Evolutionary conservation across 1,139 yeast genomes (phyloP), one percentile per base, ranked within the genome.

Genomic region (Hyphopichia buzzinii): DNA sequence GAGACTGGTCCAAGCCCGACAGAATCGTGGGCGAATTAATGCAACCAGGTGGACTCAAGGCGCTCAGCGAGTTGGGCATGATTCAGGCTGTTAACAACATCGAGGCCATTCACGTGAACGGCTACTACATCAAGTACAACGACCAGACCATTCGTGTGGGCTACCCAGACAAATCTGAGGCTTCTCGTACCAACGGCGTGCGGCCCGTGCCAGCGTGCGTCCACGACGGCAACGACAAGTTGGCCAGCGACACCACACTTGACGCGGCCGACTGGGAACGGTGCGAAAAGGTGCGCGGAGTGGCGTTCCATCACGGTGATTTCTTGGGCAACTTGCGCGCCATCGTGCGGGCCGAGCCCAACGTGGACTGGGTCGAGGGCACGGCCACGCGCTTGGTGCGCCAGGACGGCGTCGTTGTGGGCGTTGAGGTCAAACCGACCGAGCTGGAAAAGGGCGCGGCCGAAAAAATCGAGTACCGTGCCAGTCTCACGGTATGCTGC

Each of bases 11-110:
- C 17, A 85, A 80, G 57, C 98, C 98, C 1, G 97, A 92, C 59
- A 76, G 98, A 49, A 92, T 92, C 40, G 98, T 92, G 27, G 99
- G 99, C 29, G 99, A 92, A 59, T 73, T 92, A 52, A 74, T 92
- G 74, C 99, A 92, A 60, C 99, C 99, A 4, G 92, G 89, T 19
- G 98, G 98, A 11, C 67, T 90, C 26, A 78, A 84, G 54, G 94
- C 96, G 1, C 69, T 92, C 41, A 70, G 74, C 46, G 82, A 85
- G 47, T 67, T 92, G 24, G 97, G 97, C 4, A 79, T 92, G 85
- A 75, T 76, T 19, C 77, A 79, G 44, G 82, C 95, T 2, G 65
- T 92, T 30, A 87, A 88, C 50, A 78, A 78, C 41, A 92, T 92
- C 39, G 92, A 82, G 33, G 97, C 97, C 10, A 74, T 78, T 14